phyloP scores from a whole-genome alignment of 495 filamentous ascomycete species.

The Podospora appendiculata region DNA sequence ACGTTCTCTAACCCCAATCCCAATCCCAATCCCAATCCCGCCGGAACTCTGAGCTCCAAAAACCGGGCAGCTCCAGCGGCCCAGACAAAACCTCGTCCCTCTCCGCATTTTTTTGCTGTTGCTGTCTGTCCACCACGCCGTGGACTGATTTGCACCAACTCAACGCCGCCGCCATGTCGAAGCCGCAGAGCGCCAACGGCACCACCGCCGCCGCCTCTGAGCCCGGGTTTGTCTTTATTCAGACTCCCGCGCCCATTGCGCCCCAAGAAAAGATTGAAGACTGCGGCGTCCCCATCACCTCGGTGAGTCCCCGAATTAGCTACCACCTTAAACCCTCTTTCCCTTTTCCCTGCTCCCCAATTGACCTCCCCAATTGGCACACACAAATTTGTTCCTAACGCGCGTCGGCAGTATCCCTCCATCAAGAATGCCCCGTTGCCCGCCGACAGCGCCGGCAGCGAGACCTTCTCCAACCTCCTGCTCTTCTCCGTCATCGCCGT shows the following conservation, averaged over 20 bases:
- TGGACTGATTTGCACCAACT: constrained; percentile 1
- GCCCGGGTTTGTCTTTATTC: constrained; percentile 65
- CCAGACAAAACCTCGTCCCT: no score
- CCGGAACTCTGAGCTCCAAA: no score
- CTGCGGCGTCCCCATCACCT: constrained; percentile 67
- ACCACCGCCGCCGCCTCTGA: constrained; percentile 41
- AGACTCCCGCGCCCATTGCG: constrained; percentile 59
- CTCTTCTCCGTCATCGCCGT: constrained; percentile 50
- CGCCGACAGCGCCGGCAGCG: constrained; percentile 62
- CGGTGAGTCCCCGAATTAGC: no score
- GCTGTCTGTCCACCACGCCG: no score
- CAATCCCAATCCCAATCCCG: no score
- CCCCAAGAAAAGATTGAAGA: constrained; percentile 51
- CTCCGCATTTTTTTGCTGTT: no score
- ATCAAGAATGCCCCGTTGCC: constrained; percentile 79
- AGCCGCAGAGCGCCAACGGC: constrained; percentile 38
- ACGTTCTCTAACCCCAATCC: no score
- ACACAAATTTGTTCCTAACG: constrained; percentile 6
- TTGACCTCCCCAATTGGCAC: not conserved
- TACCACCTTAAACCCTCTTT: not conserved
- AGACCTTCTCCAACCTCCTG: constrained; percentile 60
- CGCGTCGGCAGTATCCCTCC: constrained; percentile 51
- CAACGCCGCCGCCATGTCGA: constrained; percentile 25
- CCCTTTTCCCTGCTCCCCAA: constrained; percentile 16
- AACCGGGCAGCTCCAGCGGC: no score